Conservation (phyloP, 305 asterid species). For the Fraxinus ornus region DNA sequence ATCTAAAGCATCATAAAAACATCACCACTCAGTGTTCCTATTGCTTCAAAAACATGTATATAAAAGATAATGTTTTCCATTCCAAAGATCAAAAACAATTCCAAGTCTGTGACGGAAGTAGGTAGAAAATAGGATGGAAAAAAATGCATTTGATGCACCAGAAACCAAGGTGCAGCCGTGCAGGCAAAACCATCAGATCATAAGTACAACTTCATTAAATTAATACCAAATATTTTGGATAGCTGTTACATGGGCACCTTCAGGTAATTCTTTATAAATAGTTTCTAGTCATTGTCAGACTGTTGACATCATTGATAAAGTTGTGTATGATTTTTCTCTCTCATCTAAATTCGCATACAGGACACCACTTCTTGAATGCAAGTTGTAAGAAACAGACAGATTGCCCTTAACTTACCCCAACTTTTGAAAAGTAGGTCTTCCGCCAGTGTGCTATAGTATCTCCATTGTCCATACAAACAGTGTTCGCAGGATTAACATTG, state of each 20-base stretch:
- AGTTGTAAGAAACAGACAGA: not conserved
- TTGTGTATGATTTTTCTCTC: not conserved
- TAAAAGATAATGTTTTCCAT: constrained; percentile 25
- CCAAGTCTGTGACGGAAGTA: not conserved
- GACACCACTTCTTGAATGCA: constrained; percentile 12
- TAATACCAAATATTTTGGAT: not conserved
- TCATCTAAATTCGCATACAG: constrained; percentile 2
- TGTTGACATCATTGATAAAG: not conserved
- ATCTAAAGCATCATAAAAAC: constrained; percentile 46
- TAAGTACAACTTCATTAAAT: not conserved
- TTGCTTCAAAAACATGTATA: constrained; percentile 37
- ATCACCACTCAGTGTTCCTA: constrained; percentile 26
- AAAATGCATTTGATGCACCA: not conserved
- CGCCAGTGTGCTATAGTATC: constrained; percentile 63
- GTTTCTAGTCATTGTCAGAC: not conserved
- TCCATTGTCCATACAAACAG: constrained; percentile 54
- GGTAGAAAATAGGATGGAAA: constrained; percentile 7
- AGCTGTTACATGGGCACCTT: not conserved
- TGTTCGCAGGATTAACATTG: constrained; percentile 55
- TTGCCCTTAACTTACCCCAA: constrained; percentile 42
- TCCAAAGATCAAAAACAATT: constrained; percentile 18
- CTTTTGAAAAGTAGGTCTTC: constrained; percentile 39
- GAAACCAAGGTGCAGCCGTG: not conserved
- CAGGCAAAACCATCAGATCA: not conserved
- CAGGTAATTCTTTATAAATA: not conserved